Evolutionary conservation across 2,329 filamentous ascomycete genomes (phyloP).

Genomic region (Pyrenophora tritici-repentis): DNA sequence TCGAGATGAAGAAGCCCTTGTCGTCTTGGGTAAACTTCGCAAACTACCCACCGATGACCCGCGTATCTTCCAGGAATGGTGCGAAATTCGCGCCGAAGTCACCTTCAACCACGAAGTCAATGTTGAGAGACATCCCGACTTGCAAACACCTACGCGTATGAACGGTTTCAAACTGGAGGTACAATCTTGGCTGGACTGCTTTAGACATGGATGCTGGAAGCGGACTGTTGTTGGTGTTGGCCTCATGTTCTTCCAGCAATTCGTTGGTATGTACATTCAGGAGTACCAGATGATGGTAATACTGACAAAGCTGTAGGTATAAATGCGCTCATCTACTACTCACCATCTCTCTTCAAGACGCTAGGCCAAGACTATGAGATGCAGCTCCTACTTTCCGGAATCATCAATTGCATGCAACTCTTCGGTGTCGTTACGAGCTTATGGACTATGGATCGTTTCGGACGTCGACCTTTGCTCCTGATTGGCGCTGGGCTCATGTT

Average conservation of each 20-base stretch:
- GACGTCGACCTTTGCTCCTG: constrained; percentile 49
- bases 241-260: constrained; percentile 53
- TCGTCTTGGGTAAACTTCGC: constrained; percentile 56
- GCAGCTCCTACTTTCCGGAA: constrained; percentile 67
- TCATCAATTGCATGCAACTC: constrained; percentile 60
- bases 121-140: constrained; percentile 44
- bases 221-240: constrained; percentile 50
- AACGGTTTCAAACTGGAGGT: constrained; percentile 53
- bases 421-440: constrained; percentile 49
- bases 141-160: constrained; percentile 38
- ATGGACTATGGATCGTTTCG: constrained; percentile 53
- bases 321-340: constrained; percentile 63
- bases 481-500: constrained; percentile 55
- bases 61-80: constrained; percentile 59
- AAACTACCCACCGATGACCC: constrained; percentile 55
- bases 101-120: constrained; percentile 57
- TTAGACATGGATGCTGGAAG: constrained; percentile 52
- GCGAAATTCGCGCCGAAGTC: constrained; percentile 60
- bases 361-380: constrained; percentile 61
- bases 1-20: constrained; percentile 55
- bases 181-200: constrained; percentile 54
- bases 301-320: constrained; percentile 8
- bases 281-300: background rate
- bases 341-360: constrained; percentile 63
- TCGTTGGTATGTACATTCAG: constrained; percentile 37